A percentile compares a stretch with the other conserved stretches of the same genome.
Evolutionary conservation across 345 rosid genomes (phyloP).

Genomic region (Acer saccharum): DNA sequence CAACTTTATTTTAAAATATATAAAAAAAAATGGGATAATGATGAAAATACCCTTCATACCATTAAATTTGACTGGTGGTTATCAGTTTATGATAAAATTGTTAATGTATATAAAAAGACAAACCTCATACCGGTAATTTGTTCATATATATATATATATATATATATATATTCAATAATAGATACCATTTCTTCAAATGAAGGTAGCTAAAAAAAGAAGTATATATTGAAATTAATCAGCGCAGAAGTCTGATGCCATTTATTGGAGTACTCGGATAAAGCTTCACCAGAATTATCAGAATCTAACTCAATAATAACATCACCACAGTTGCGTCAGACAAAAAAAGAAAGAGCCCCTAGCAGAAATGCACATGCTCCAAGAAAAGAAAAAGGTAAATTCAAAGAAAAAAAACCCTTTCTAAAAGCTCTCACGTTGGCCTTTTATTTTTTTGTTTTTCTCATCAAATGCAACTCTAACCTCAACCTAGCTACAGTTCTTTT

Average conservation of each 20-base stretch:
- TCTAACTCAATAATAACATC: background rate
- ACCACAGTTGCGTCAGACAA: background rate
- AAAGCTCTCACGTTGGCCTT: constrained; percentile 10
- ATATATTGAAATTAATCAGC: background rate
- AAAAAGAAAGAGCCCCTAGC: background rate
- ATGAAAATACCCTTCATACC: no score
- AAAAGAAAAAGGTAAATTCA: constrained; percentile 3
- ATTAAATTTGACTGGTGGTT: no score
- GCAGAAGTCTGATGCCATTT: background rate
- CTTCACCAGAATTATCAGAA: background rate
- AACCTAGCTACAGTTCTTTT: background rate
- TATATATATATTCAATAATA: no score
- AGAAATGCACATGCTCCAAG: constrained; percentile 15
- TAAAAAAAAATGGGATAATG: no score
- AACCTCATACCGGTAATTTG: no score
- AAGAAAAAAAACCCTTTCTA: background rate
- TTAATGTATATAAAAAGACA: no score
- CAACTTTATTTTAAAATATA: no score
- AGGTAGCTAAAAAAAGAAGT: background rate
- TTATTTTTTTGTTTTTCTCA: background rate
- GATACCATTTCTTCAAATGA: background rate
- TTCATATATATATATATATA: no score
- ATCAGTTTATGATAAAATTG: no score
- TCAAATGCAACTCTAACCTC: constrained; percentile 5
- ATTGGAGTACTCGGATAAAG: background rate